Evolutionary conservation across 192 early-diverging fungal genomes (phyloP).

Genomic region (Rhizoclosmatium globosum): DNA sequence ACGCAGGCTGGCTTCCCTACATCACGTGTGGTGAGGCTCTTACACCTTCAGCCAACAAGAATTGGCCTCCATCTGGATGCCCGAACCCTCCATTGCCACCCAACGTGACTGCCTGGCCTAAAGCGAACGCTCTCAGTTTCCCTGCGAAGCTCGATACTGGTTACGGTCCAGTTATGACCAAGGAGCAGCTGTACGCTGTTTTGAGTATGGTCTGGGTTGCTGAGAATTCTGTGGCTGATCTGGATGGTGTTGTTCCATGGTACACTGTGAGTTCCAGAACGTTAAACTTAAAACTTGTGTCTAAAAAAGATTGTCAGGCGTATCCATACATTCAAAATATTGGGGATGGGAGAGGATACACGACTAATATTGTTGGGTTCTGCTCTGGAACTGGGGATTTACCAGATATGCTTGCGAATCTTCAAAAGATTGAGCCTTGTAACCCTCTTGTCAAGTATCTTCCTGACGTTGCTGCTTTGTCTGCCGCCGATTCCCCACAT

Average conservation of each 20-base stretch:
- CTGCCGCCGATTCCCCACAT: not conserved
- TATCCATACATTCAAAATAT: slow-evolving; percentile 30
- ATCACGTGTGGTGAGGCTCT: slow-evolving; percentile 2
- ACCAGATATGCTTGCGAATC: not conserved
- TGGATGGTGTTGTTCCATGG: slow-evolving; percentile 24
- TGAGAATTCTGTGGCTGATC: slow-evolving; percentile 1
- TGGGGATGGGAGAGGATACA: slow-evolving; percentile 24
- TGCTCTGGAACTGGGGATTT: slow-evolving; percentile 26
- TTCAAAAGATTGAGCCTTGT: slow-evolving; percentile 17
- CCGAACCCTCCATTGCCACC: not conserved
- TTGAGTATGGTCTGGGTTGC: slow-evolving; percentile 15
- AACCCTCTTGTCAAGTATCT: slow-evolving; percentile 21
- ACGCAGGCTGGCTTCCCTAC: slow-evolving; percentile 6
- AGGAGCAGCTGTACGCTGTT: not conserved
- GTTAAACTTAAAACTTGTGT: not conserved
- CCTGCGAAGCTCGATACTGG: slow-evolving; percentile 2
- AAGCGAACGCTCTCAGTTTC: not conserved
- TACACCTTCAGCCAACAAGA: not conserved
- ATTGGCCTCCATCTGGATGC: slow-evolving; percentile 23
- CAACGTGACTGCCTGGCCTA: not conserved
- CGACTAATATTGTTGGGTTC: slow-evolving; percentile 29
- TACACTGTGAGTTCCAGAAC: not conserved
- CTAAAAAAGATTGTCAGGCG: not conserved
- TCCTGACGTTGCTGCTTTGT: slow-evolving; percentile 5
- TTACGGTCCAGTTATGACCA: slow-evolving; percentile 10